phyloP scores from a whole-genome alignment of 495 filamentous ascomycete species.

The Xylaria bambusicola region DNA sequence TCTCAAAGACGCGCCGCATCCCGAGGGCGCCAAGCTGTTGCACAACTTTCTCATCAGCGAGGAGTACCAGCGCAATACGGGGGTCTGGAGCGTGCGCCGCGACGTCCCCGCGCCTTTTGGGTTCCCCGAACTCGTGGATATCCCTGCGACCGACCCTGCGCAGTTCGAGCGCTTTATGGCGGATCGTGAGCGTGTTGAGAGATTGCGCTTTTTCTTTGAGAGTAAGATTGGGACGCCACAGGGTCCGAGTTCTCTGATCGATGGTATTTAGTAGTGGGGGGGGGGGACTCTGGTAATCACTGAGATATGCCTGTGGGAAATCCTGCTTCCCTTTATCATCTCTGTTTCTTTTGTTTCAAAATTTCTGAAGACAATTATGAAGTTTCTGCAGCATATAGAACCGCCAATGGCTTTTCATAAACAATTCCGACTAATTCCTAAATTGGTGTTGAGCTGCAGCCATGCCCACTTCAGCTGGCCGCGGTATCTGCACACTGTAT shows the following conservation, averaged over 20 bases:
- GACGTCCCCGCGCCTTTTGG: not conserved
- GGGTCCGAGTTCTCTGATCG: slow-evolving; percentile 30
- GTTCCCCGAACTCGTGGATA: slow-evolving; percentile 24
- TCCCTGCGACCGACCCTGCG: slow-evolving; percentile 25
- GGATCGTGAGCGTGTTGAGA: slow-evolving; percentile 31
- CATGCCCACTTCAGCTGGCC: too few species aligned
- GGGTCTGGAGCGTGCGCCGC: slow-evolving; percentile 8
- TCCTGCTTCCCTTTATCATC: too few species aligned
- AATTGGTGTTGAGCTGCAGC: too few species aligned
- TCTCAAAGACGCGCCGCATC: slow-evolving; percentile 33
- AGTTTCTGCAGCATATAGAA: too few species aligned
- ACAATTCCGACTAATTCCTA: too few species aligned
- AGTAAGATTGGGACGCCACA: slow-evolving; percentile 31
- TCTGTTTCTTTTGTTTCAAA: too few species aligned
- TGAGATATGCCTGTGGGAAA: too few species aligned
- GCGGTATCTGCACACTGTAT: too few species aligned
- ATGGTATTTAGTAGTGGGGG: slow-evolving; percentile 20
- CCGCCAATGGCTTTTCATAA: too few species aligned
- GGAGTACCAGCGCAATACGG: slow-evolving; percentile 22
- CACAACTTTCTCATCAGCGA: slow-evolving; percentile 34
- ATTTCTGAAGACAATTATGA: too few species aligned
- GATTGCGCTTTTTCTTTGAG: slow-evolving; percentile 35
- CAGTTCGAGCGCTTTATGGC: slow-evolving; percentile 33
- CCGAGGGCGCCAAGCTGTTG: slow-evolving; percentile 38
- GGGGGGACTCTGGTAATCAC: too few species aligned